Conservation (phyloP, 805 yeast species). For the Cyberlindnera maritima region DNA sequence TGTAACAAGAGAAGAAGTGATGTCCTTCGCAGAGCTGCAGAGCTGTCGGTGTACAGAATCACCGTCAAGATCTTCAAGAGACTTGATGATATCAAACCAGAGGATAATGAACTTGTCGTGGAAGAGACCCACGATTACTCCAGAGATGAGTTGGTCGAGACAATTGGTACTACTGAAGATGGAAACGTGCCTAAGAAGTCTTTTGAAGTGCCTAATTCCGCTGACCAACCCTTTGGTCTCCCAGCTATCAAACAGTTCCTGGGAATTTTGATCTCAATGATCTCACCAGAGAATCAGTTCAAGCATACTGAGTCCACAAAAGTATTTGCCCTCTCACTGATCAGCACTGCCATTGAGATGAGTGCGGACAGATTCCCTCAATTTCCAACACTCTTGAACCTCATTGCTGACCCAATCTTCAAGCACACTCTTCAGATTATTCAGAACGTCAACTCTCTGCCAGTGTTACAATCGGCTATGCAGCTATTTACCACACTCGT, state of each 20-base stretch:
- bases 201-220: slow-evolving; percentile 24
- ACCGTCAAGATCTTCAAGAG: slow-evolving; percentile 66
- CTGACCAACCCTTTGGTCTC: slow-evolving; percentile 57
- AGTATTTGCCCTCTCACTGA: slow-evolving; percentile 72
- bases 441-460: slow-evolving; percentile 68
- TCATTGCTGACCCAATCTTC: slow-evolving; percentile 79
- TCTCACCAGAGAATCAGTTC: slow-evolving; percentile 77
- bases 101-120: slow-evolving; percentile 35
- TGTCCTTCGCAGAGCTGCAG: slow-evolving; percentile 85
- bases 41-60: slow-evolving; percentile 68
- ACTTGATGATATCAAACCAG: slow-evolving; percentile 53
- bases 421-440: slow-evolving; percentile 80
- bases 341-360: slow-evolving; percentile 79
- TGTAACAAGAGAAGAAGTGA: slow-evolving; percentile 91
- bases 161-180: slow-evolving; percentile 49
- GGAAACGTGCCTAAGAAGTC: slow-evolving; percentile 27
- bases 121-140: slow-evolving; percentile 46
- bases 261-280: slow-evolving; percentile 70
- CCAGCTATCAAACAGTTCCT: slow-evolving; percentile 75
- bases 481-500: slow-evolving; percentile 72
- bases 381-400: slow-evolving; percentile 63
- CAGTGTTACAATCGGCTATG: slow-evolving; percentile 70
- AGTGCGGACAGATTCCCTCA: slow-evolving; percentile 59
- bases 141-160: slow-evolving; percentile 50
- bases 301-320: slow-evolving; percentile 87